phyloP scores from a whole-genome alignment of 768 basidiomycete genomes.

The Boletus speciosus region DNA sequence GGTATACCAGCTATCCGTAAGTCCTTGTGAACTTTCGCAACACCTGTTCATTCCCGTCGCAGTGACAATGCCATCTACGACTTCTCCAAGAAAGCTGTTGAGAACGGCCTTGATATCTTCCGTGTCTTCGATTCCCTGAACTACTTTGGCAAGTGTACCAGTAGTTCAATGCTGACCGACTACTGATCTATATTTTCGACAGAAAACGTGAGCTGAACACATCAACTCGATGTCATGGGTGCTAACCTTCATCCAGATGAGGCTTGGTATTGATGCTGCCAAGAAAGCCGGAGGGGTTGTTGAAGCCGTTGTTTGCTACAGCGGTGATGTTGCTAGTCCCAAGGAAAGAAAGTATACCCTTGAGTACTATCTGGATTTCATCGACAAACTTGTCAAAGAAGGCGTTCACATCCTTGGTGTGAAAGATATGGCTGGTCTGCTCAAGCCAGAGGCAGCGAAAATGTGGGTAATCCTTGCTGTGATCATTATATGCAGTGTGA shows the following conservation, averaged over 20 bases:
- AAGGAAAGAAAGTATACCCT: constrained; percentile 97
- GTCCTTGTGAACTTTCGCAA: constrained; percentile 25
- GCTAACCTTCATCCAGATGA: constrained; percentile 59
- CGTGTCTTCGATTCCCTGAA: constrained; percentile 98
- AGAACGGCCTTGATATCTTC: constrained; percentile 99
- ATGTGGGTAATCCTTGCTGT: constrained; percentile 49
- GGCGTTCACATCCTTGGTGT: constrained; percentile 97
- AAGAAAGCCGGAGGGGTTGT: constrained; percentile 99
- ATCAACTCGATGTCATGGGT: not conserved
- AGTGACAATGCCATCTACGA: constrained; percentile 99
- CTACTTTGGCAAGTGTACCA: constrained; percentile 74
- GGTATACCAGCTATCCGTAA: constrained; percentile 97
- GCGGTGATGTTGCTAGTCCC: constrained; percentile 92
- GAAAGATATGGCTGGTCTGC: constrained; percentile 97
- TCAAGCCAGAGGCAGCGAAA: constrained; percentile 92
- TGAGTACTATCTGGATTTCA: constrained; percentile 94
- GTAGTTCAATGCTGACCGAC: not conserved
- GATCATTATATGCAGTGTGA: not conserved
- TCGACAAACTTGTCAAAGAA: constrained; percentile 87
- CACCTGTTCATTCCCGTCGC: constrained; percentile 8
- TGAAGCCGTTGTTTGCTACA: constrained; percentile 98
- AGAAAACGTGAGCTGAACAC: constrained; percentile 62
- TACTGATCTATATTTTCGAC: constrained; percentile 10
- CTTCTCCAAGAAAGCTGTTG: constrained; percentile 99
- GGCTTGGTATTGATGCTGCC: constrained; percentile 96